Evolutionary conservation across 768 basidiomycete genomes (phyloP), one percentile per base, ranked within the genome.

Genomic region (Pulveroboletus sp.): DNA sequence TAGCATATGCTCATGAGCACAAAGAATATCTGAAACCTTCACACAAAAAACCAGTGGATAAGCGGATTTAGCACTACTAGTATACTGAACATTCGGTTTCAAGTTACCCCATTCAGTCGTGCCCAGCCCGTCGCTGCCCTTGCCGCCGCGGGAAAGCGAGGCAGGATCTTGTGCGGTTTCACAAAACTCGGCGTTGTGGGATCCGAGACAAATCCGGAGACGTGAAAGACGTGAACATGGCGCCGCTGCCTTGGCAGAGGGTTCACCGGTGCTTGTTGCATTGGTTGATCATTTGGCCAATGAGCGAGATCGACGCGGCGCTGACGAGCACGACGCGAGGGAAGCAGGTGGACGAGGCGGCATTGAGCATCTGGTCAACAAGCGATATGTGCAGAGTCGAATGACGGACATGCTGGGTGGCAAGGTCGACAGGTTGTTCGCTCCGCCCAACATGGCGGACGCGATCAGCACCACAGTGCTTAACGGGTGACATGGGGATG

Each of bases 371-470:
- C 60, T 93, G 90, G 90, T 85, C 88, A 26, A 89, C 71, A 93
- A 93, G 65, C 86, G 90, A 13, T 93, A 93, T 61, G 89, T 93
- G 22, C 78, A 90, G 38, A 81, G 86, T 51, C 76, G 82, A 64
- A 77, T 92, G 75, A 90, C 88, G 16, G 89, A 93, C 55, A 80
- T 76, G 53, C 87, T 89, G 11, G 79, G 77, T 22, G 87, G 85
- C 5, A 77, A 80, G 27, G 88, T 93, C 50, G 90, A 93, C 64
- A 73, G 90, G 52, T 63, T 93, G 49, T 92, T 92, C 60, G 90
- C 93, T 4, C 90, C 90, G 6, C 90, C 90, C n/a, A 91, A 91
- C 66, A 83, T 93, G 78, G 90, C 90, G 17, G 90, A 93, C 69
- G 89, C 89, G 16, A 91, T 93, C 58, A 93, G 84, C 66, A 90